A percentile compares a stretch with the other conserved stretches of the same genome.
These are phyloP conservation scores for Cymodocea nodosa DNA, from an alignment of 116 monocot species.

Conservation along the genomic window DNA sequence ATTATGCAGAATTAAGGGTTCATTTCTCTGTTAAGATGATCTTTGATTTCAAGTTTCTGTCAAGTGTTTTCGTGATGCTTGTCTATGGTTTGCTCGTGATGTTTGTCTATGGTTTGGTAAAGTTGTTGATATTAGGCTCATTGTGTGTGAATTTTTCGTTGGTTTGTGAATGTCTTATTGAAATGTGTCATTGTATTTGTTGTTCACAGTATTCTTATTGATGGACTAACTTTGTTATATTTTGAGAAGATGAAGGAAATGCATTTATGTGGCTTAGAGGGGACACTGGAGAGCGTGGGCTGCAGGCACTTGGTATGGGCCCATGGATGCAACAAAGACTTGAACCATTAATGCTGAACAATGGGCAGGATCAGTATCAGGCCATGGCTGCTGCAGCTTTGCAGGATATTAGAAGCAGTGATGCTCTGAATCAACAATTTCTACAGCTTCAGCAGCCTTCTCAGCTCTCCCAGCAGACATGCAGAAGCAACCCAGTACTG, in stretches of 20 bases:
- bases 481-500: conserved; percentile 28
- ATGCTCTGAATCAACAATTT: conserved; percentile 60
- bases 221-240: not conserved
- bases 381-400: conserved; percentile 57
- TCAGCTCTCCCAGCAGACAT: conserved; percentile 46
- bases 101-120: too few species aligned
- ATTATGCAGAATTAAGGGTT: too few species aligned
- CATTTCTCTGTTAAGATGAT: too few species aligned
- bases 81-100: too few species aligned
- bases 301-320: conserved; percentile 51
- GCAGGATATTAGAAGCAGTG: conserved; percentile 40
- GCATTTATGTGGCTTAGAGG: conserved; percentile 71
- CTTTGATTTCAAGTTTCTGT: too few species aligned
- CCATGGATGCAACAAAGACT: conserved; percentile 55
- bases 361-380: conserved; percentile 61
- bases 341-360: conserved; percentile 43
- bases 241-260: conserved; percentile 44
- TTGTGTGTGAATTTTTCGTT: too few species aligned
- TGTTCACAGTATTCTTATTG: not conserved
- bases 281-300: conserved; percentile 43
- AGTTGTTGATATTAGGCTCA: too few species aligned
- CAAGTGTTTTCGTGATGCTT: too few species aligned
- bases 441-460: conserved; percentile 62
- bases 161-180: too few species aligned
- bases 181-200: too few species aligned